Base-by-base conservation (phyloP, 352 stramenopile genomes). In the Pythium aphanidermatum region DNA sequence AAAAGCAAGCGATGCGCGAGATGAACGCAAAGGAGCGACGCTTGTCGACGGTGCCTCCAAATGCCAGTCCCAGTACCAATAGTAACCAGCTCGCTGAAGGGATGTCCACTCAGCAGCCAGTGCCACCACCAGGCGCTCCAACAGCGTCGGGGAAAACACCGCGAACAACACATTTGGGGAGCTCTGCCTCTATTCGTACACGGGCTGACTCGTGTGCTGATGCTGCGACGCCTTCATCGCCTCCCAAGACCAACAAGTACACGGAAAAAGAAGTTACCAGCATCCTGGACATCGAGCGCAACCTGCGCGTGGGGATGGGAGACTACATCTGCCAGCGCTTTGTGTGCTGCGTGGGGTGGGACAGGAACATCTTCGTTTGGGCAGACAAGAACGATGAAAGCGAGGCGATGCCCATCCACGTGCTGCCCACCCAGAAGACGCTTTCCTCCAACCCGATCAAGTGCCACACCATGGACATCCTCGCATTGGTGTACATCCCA, bases 241-340 rank as follows among this genome's bases (percentile, higher is more conserved):
- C 40, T n/a, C 29, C 40, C 26, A 51, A 55, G 50, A 33, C 40
- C 23, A 51, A 6, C 40, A 70, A 65, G 3, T 85, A 91, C 38
- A 55, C 69, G 29, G 71, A 88, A 28, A 88, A 93, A 28, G 75
- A 91, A 48, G 68, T 92, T 30, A 95, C 85, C 8, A 84, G 60
- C 58, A 88, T 95, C 6, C 53, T 93, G 24, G 69, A 84, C 38
- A 85, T 87, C 29, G 77, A 90, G 42, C 72, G 77, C 21, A 90
- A 87, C 34, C 44, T 90, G 25, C 72, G 74, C 4, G 77, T 90
- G 13, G 77, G 77, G 29, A 90, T 90, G 77, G 77, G 74, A 17
- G 73, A 90, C 55, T 90, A 80, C 51, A 83, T 86, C 40, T 90
- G 77, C 44, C 77, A 90, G 53, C 63, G 77, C 23, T 86, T 87